Conservation (phyloP, 2,329 filamentous ascomycete species). For the Zelopaecilomyces penicillatus region DNA sequence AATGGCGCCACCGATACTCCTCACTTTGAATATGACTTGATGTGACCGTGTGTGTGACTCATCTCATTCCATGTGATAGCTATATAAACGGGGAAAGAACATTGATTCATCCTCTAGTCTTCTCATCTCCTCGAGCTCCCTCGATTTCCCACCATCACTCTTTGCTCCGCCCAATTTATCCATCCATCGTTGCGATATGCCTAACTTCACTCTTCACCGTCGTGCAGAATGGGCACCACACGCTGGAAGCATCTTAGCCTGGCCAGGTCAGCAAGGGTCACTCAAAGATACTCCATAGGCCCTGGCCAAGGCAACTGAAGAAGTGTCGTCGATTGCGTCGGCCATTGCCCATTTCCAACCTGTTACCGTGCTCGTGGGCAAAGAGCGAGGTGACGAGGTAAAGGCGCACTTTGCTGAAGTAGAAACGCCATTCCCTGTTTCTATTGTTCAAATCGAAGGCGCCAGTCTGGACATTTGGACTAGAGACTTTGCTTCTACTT, state of each 20-base stretch:
- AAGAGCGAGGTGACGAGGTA: slow-evolving; percentile 10
- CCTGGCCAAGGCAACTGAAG: slow-evolving; percentile 10
- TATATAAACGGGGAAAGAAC: no score
- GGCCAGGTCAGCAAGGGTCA: slow-evolving; percentile 4
- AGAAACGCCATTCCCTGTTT: slow-evolving; percentile 5
- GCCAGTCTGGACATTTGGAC: slow-evolving; percentile 18
- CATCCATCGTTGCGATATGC: background rate
- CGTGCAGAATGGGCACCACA: slow-evolving; percentile 11
- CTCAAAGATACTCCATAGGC: slow-evolving; percentile 2
- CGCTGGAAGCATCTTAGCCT: slow-evolving; percentile 7
- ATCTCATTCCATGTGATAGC: no score
- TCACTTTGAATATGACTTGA: no score
- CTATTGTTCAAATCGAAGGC: slow-evolving; percentile 6
- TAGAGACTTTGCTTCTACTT: slow-evolving; percentile 19
- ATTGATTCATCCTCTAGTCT: no score
- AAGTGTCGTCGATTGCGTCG: slow-evolving; percentile 17
- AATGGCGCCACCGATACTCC: no score
- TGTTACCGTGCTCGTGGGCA: slow-evolving; percentile 15
- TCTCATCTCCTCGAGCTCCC: no score
- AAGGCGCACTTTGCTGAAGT: slow-evolving; percentile 3
- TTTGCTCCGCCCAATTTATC: no score
- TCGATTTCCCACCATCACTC: no score
- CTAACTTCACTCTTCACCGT: slow-evolving; percentile 5
- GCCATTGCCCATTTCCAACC: slow-evolving; percentile 19
- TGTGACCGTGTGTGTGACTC: no score